Evolutionary conservation across 257 asterid species (phyloP).

Genomic region (Solanum rostratum): DNA sequence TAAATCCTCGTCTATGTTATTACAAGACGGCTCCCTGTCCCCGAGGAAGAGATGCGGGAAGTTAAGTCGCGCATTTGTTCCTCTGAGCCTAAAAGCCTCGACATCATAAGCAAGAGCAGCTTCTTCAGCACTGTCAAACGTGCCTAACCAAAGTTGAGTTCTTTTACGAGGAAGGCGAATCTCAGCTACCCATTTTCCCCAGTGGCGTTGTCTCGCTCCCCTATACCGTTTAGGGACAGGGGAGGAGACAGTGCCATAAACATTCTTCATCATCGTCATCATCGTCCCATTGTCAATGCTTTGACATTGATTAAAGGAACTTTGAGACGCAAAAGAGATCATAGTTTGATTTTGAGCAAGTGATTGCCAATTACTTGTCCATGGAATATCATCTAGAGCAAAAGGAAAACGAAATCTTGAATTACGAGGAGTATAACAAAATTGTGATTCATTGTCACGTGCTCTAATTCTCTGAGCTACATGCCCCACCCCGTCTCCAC

Average conservation of each 20-base stretch:
- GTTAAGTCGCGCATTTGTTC: conserved; percentile 24
- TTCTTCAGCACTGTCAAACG: conserved; percentile 29
- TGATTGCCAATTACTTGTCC: background rate
- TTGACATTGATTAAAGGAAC: background rate
- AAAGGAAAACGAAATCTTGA: conserved; percentile 26
- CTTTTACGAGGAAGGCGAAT: conserved; percentile 42
- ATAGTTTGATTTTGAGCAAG: conserved; percentile 4
- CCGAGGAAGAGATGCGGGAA: conserved; percentile 30
- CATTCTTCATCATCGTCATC: background rate
- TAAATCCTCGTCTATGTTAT: background rate
- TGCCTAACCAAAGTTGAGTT: conserved; percentile 45
- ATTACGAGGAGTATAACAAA: background rate
- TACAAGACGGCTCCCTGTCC: background rate
- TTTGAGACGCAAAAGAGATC: conserved; percentile 22
- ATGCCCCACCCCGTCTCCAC: background rate
- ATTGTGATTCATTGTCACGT: background rate
- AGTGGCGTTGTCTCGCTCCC: conserved; percentile 46
- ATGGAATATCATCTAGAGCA: conserved; percentile 10
- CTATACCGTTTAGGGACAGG: conserved; percentile 18
- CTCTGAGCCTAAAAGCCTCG: conserved; percentile 37
- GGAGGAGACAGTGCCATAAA: background rate
- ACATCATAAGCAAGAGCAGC: conserved; percentile 45
- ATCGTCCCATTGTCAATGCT: background rate
- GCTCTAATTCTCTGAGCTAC: background rate
- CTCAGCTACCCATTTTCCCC: conserved; percentile 60